Evolutionary conservation across 164 flowering plant species (phyloP), one percentile per base, ranked within the genome.

Genomic region (Saururus chinensis): DNA sequence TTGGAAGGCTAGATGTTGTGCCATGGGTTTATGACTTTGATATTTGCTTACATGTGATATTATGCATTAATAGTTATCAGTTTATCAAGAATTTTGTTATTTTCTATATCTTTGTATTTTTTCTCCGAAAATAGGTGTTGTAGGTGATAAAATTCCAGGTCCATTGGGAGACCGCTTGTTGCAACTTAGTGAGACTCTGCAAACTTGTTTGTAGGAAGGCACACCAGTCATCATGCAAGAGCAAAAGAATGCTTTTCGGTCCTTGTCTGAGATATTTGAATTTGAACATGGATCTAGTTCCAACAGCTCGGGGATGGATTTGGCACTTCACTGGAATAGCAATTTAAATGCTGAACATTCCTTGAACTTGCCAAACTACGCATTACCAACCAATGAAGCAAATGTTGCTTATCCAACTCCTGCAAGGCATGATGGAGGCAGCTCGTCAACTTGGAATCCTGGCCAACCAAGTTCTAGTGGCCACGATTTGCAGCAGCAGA

Each of bases 391-490:
- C 14, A 57, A 49, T 61, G 83, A 75, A 14, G 11, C 75, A 56
- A 72, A 60, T 70, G 21, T 60, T 60, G 62, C 78, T 42, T 66
- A 63, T 66, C 52, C 60, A 10, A 74, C 68, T 75, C 57, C 74
- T 24, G 60, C 57, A 58, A 41, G 66, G 69, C 76, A 71, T 59
- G 75, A 73, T 51, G 68, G 65, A 57, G 76, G 67, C 59, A 72
- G 69, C 69, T 79, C 73, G 53, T 64, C 72, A 45, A 65, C 76
- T 54, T 75, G 80, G 88, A 73, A 68, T 74, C 56, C 66, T 8
- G 83, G 84, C 59, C 89, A 81, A 63, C 57, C 89, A 62, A 80
- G 87, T 66, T 77, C 83, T 64, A 68, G 84, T 58, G 60, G 53
- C 35, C 69, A 55, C 37, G 40, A 42, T 1, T 76, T 62, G 30